Base-by-base conservation (phyloP, 768 basidiomycete species). In the Paxillus rubicundulus region DNA sequence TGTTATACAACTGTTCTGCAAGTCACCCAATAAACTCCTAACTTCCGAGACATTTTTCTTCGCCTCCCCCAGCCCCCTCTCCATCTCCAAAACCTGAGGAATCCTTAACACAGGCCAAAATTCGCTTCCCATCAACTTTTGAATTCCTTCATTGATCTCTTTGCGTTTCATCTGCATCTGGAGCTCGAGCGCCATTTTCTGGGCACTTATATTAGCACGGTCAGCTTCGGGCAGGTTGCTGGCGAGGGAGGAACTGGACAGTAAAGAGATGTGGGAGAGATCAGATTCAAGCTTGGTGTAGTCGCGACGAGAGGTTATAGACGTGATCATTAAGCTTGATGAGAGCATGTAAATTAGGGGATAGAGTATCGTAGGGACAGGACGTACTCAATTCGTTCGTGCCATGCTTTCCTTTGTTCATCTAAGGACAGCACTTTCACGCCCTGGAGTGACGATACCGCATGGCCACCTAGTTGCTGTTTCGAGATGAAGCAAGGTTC, bases 41-140 rank as follows among this genome's bases (percentile, higher is more conserved):
- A 78, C 63, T n/a, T 66, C 67, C 37, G 54, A 55, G 27, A 69
- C 61, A 27, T 67, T 58, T 36, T 69, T 68, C 49, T 66, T 69
- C 21, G 62, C 53, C 13, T 64, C 66, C 12, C 38, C 57, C 5
- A 61, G 24, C 17, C 52, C 40, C 17, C 52, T 68, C 46, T 66
- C 65, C 55, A 65, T 47, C 40, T 68, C 63, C 12, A 50, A 47
- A 20, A 65, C 44, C 16, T 64, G 61, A n/a, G 66, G 55, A 6
- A 52, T 45, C 18, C 60, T 63, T 3, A 72, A n/a, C 30, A 68
- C 43, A 5, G 76, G 77, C 76, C 77, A 77, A 52, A 74, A 77
- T 16, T 65, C 65, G 42, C 64, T 60, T 21, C 67, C 68, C 5
- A 72, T 47, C 13, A 77, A 67, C 18, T 59, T 65, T 30, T 58